Conservation (phyloP, 2,329 filamentous ascomycete genomes). For the Raffaelea albimanens region DNA sequence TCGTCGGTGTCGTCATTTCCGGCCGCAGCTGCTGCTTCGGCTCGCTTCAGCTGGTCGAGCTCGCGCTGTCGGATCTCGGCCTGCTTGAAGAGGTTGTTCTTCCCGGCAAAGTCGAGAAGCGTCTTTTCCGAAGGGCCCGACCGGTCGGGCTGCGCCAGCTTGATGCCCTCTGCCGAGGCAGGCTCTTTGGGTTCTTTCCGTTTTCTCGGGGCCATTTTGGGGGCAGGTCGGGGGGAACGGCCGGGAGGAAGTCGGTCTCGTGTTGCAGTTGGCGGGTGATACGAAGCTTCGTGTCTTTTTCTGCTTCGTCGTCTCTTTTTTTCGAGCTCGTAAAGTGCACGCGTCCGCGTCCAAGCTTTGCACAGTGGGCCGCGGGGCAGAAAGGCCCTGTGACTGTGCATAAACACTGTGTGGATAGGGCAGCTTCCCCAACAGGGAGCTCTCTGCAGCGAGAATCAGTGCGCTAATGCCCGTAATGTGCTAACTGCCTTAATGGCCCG, state of each 20-base stretch:
- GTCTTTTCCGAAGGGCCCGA: constrained; percentile 54
- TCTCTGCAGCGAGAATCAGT: no score
- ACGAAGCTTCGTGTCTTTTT: no score
- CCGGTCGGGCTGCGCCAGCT: constrained; percentile 60
- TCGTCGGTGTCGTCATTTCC: constrained; percentile 5
- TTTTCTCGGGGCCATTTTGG: constrained; percentile 3
- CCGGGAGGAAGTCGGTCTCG: not conserved
- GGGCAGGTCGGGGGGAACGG: not conserved
- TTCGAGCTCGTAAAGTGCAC: no score
- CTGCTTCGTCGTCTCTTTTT: no score
- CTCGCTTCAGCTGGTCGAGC: constrained; percentile 19
- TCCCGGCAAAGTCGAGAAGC: constrained; percentile 62
- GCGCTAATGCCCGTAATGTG: no score
- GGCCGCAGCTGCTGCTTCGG: constrained; percentile 12
- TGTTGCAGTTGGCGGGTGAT: no score
- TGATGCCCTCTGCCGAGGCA: constrained; percentile 43
- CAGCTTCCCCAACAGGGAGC: no score
- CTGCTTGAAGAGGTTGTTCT: constrained; percentile 48
- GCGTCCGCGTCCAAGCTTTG: no score
- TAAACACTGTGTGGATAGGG: no score
- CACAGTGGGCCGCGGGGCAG: no score
- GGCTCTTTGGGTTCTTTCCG: constrained; percentile 19
- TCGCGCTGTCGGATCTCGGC: constrained; percentile 30
- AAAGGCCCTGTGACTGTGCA: no score
- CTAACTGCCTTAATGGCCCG: no score